phyloP scores from a whole-genome alignment of 139 green algal genomes.

The Micractinium conductrix region DNA sequence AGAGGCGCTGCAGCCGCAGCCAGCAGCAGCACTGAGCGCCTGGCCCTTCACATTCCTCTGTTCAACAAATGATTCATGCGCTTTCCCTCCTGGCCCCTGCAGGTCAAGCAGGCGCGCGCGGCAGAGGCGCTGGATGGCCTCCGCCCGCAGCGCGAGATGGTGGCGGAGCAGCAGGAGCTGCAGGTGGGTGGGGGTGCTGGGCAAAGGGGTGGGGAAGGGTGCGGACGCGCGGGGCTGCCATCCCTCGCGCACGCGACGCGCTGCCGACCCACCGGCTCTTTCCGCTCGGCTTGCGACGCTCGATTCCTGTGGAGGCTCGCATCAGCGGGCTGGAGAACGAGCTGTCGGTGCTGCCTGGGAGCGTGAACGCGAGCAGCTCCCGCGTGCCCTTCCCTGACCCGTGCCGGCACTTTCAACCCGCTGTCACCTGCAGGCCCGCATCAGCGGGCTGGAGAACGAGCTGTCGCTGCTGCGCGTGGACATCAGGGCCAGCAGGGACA shows the following conservation, averaged over 20 bases:
- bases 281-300: no score
- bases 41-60: neutral
- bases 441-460: slow-evolving; percentile 53
- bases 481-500: slow-evolving; percentile 44
- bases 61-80: neutral
- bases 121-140: slow-evolving; percentile 7
- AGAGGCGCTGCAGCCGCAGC: no score
- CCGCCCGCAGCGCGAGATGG: slow-evolving; percentile 13
- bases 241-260: no score
- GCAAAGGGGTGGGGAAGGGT: no score
- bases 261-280: no score
- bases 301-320: neutral
- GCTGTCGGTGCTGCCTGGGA: slow-evolving; percentile 18
- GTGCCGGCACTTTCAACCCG: neutral
- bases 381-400: neutral
- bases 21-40: no score
- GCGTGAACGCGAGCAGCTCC: slow-evolving; percentile 5
- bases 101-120: neutral
- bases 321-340: slow-evolving; percentile 47
- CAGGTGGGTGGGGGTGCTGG: no score
- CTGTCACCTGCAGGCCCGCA: neutral
- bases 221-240: no score
- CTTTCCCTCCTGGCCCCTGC: neutral
- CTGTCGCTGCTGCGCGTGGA: slow-evolving; percentile 31
- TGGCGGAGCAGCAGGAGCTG: slow-evolving; percentile 10